A percentile compares a stretch with the other conserved stretches of the same genome.
phyloP scores from a whole-genome alignment of 805 yeast species.

The Wickerhamiella slavikovae region DNA sequence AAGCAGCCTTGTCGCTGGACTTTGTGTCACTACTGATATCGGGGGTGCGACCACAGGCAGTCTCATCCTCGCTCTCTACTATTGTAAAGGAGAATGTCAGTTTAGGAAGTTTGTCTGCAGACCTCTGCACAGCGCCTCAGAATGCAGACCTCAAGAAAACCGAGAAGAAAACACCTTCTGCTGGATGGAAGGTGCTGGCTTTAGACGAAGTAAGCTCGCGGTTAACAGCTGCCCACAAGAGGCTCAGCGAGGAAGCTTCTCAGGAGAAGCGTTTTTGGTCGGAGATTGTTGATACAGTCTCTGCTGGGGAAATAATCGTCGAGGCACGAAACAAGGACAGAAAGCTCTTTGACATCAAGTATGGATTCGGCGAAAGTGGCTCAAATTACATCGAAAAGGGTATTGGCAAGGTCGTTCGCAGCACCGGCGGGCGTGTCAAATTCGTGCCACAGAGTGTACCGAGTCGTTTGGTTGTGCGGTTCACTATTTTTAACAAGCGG shows the following conservation, averaged over 20 bases:
- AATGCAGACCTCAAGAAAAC: slow-evolving; percentile 1
- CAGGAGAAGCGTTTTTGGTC: slow-evolving; percentile 57
- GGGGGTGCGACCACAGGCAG: slow-evolving; percentile 65
- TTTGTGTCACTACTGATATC: slow-evolving; percentile 70
- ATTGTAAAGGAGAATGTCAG: slow-evolving; percentile 11
- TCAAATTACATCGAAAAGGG: slow-evolving; percentile 59
- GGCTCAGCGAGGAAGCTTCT: slow-evolving; percentile 31
- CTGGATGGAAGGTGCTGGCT: slow-evolving; percentile 72
- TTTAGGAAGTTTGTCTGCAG: slow-evolving; percentile 16
- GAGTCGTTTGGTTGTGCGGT: slow-evolving; percentile 30
- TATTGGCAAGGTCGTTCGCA: slow-evolving; percentile 25
- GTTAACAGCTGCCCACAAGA: slow-evolving; percentile 29
- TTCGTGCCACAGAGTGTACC: slow-evolving; percentile 22
- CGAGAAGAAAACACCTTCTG: background rate
- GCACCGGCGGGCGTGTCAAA: slow-evolving; percentile 24
- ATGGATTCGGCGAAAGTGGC: slow-evolving; percentile 85
- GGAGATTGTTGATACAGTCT: slow-evolving; percentile 23
- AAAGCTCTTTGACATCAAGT: slow-evolving; percentile 55
- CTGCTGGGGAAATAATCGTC: slow-evolving; percentile 38
- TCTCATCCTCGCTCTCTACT: slow-evolving; percentile 54
- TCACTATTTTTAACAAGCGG: slow-evolving; percentile 30
- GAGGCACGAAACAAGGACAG: slow-evolving; percentile 39
- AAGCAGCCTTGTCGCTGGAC: slow-evolving; percentile 72
- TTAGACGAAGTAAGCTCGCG: slow-evolving; percentile 32
- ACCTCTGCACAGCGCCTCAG: slow-evolving; percentile 1